phyloP scores from a whole-genome alignment of 768 basidiomycete genomes.

The Clathrus columnatus region DNA sequence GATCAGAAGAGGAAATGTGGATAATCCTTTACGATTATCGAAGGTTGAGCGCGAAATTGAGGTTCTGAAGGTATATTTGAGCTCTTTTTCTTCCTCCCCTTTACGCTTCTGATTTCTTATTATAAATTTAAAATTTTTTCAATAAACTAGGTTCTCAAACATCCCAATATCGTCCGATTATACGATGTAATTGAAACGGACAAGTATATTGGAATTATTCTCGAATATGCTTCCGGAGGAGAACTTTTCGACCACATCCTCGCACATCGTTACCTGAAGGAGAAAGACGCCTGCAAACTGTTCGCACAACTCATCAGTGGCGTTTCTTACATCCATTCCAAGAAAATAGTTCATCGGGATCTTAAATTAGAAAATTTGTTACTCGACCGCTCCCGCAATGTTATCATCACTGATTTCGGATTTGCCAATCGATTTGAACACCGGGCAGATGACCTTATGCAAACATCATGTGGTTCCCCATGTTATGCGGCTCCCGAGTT shows the following conservation, averaged over 20 bases:
- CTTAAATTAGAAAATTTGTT: constrained; percentile 98
- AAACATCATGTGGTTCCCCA: constrained; percentile 92
- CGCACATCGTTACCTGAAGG: constrained; percentile 92
- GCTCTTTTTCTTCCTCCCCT: constrained; percentile 9
- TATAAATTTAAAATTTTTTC: constrained; percentile 3
- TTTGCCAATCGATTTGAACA: constrained; percentile 98
- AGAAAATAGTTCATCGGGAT: constrained; percentile 98
- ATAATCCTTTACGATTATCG: constrained; percentile 74
- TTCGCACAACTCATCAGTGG: constrained; percentile 98
- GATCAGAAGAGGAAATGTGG: constrained; percentile 87
- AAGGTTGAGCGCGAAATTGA: constrained; percentile 98
- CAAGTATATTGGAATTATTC: constrained; percentile 98
- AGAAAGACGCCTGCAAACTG: constrained; percentile 88
- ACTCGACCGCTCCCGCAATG: constrained; percentile 93
- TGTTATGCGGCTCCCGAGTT: constrained; percentile 98
- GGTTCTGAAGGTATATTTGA: constrained; percentile 80
- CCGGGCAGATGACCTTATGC: constrained; percentile 90
- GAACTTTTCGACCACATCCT: constrained; percentile 99
- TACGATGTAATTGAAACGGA: constrained; percentile 99
- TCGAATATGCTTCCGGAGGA: constrained; percentile 96
- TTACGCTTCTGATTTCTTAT: constrained; percentile 15
- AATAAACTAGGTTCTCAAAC: constrained; percentile 90
- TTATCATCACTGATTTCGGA: constrained; percentile 99
- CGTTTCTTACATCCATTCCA: constrained; percentile 97
- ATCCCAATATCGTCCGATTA: constrained; percentile 95